Base-by-base conservation (phyloP, 192 early-diverging fungal genomes). In the Podila epigama region DNA sequence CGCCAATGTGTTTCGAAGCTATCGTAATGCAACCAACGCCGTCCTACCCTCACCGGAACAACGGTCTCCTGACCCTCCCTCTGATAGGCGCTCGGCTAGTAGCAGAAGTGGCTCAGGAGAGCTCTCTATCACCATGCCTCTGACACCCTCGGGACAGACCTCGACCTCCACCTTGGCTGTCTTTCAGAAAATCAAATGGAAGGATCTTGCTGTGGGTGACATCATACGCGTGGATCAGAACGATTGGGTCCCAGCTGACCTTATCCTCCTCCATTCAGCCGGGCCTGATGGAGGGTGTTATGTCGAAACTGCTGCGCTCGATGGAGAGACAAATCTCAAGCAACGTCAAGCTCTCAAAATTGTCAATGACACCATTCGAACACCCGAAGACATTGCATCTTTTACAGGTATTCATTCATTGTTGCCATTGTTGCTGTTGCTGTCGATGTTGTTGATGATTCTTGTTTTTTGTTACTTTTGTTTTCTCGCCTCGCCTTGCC, bases 301-400 rank as follows among this genome's bases (percentile, higher is more conserved):
- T 85, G 89, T 96, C 34, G 94, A 96, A 71, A 96, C 95, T 0
- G 89, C 94, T 0, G 89, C 92, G 15, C 82, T 96, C 57, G 95
- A 96, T 70, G 95, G 95, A 37, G 95, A 96, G 64, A 94, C 94
- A 16, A 95, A 94, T 84, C 82, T 96, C 35, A 96, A 96, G 83
- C 92, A 93, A 70, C 81, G 88, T 61, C 91, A 93, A 66, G 89
- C 90, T 13, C 75, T 93, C 53, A 85, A 83, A 40, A 82, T 64
- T 12, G 93, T 87, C 25, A 87, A 87, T 16, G 83, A 83, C 35
- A 61, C 60, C 33, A 69, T 87, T 52, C 36, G 33, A 13, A 66
- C 86, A 35, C 77, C 81, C 20, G 82, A 86, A 61, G 68, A 81
- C 27, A 41, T 90, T 16, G 87, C 81, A 35, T 44, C 75, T 20